Base-by-base conservation (phyloP, 1,284 basidiomycete genomes). In the Entoloma clypeatum region DNA sequence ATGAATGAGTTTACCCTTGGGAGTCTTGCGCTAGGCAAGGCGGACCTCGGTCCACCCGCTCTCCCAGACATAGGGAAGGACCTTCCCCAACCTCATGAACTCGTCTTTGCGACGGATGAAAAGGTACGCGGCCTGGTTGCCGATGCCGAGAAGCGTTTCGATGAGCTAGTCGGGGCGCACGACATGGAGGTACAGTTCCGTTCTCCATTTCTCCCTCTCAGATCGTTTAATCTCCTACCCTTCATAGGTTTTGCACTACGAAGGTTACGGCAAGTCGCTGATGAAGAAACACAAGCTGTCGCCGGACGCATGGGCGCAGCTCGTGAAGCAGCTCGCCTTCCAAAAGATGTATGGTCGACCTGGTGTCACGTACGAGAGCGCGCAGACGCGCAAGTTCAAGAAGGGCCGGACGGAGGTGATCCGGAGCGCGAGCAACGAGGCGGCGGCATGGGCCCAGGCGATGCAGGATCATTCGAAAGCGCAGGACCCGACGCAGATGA, bases 271-370 rank as follows among this genome's bases (percentile, higher is more conserved):
- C 48, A 95, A 96, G 68, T 74, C 80, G 49, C 67, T 78, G 42
- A 93, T 96, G 70, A 98, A 98, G 71, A 77, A 75, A 51, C 86
- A 83, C 77, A 89, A 88, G 61, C 76, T 81, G 33, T 94, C 91
- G 2, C 95, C 96, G 0, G 95, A 99, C 60, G 91, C 91, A 11
- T 95, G 92, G 84, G 91, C 78, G 7, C 95, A 99, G 69, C 77
- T 98, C 50, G 82, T 92, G 52, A 96, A 96, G 71, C 95, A 98
- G 65, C 80, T 98, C 31, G 95, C 94, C 14, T 96, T 89, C 72
- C 84, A 86, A 65, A 92, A 92, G 66, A 80, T 96, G 74, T 78
- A 75, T 56, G 75, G 76, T 17, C 77, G 89, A 16, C 82, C 87
- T 4, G 87, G 80, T 3, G 83, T 92, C 28, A 90, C 90, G 39